phyloP scores from a whole-genome alignment of 2,329 filamentous ascomycete species.

The Xylariaceae sp. region DNA sequence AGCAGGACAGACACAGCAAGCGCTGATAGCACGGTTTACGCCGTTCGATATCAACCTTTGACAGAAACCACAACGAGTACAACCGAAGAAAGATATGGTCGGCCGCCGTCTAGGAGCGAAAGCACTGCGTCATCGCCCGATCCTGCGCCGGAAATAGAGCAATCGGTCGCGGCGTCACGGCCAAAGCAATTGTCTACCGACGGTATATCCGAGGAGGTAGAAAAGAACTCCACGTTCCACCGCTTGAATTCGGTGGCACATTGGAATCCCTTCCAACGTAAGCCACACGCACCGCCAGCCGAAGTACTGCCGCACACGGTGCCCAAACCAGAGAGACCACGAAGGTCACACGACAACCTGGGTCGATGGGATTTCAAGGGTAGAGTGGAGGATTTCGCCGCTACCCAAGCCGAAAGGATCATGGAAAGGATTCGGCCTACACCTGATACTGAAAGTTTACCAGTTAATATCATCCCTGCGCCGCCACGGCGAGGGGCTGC shows the following conservation, averaged over 20 bases:
- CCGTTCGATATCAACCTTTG: slow-evolving; percentile 55
- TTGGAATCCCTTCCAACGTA: slow-evolving; percentile 20
- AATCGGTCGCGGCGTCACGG: slow-evolving; percentile 5
- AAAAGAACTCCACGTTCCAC: neutral
- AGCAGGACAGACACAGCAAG: slow-evolving; percentile 61
- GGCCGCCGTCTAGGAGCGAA: slow-evolving; percentile 31
- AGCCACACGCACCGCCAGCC: slow-evolving; percentile 22
- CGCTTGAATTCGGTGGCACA: slow-evolving; percentile 15
- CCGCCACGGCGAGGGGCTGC: slow-evolving; percentile 54
- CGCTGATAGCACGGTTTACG: slow-evolving; percentile 61
- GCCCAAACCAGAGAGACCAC: slow-evolving; percentile 17
- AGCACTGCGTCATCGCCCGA: slow-evolving; percentile 26
- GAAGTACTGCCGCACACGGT: slow-evolving; percentile 29
- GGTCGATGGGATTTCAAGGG: slow-evolving; percentile 52
- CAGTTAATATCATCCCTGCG: slow-evolving; percentile 58
- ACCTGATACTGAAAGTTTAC: slow-evolving; percentile 50
- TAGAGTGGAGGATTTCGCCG: slow-evolving; percentile 58
- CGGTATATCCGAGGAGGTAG: slow-evolving; percentile 5
- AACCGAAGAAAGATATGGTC: slow-evolving; percentile 33
- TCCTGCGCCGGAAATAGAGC: slow-evolving; percentile 10
- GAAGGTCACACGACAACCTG: slow-evolving; percentile 23
- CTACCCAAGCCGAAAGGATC: slow-evolving; percentile 55
- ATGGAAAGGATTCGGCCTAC: slow-evolving; percentile 52
- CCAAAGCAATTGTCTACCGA: slow-evolving; percentile 1
- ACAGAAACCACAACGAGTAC: slow-evolving; percentile 47